A percentile compares a stretch with the other conserved stretches of the same genome.
These are phyloP conservation scores for Apiotrichum montevideense DNA, from an alignment of 1,284 basidiomycete genomes.

Conservation along the genomic window DNA sequence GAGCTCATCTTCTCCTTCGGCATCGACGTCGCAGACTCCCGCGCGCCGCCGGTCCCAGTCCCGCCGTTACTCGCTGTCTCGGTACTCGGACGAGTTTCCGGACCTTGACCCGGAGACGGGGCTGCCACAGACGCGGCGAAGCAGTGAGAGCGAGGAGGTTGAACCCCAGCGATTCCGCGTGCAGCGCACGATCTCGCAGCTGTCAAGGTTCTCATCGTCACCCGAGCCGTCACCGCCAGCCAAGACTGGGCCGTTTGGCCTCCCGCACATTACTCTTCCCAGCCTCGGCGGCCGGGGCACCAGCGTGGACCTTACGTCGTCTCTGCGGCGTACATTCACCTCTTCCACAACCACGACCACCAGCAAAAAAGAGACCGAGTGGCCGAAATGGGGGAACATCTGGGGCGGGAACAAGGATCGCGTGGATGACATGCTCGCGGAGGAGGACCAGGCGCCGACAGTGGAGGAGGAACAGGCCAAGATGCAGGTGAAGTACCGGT, in stretches of 20 bases:
- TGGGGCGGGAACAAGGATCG: constrained; percentile 48
- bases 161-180: constrained; percentile 23
- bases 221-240: background rate
- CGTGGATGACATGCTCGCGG: constrained; percentile 54
- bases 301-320: background rate
- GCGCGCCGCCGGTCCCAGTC: background rate
- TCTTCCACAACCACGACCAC: constrained; percentile 1
- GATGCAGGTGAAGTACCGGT: constrained; percentile 65
- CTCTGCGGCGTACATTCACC: constrained; percentile 4
- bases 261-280: background rate
- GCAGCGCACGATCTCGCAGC: constrained; percentile 39
- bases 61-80: background rate
- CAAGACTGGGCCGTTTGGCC: background rate
- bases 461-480: constrained; percentile 54
- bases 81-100: constrained; percentile 26
- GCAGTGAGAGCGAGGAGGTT: background rate
- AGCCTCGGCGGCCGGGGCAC: background rate
- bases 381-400: constrained; percentile 4
- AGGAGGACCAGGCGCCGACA: constrained; percentile 57
- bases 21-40: background rate
- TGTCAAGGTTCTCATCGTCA: constrained; percentile 5
- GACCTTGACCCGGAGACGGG: constrained; percentile 42
- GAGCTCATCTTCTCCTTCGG: background rate
- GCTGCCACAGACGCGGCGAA: constrained; percentile 18
- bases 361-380: background rate